Evolutionary conservation across 306 rosid genomes (phyloP), one percentile per base, ranked within the genome.

Genomic region (Ziziphus jujuba): DNA sequence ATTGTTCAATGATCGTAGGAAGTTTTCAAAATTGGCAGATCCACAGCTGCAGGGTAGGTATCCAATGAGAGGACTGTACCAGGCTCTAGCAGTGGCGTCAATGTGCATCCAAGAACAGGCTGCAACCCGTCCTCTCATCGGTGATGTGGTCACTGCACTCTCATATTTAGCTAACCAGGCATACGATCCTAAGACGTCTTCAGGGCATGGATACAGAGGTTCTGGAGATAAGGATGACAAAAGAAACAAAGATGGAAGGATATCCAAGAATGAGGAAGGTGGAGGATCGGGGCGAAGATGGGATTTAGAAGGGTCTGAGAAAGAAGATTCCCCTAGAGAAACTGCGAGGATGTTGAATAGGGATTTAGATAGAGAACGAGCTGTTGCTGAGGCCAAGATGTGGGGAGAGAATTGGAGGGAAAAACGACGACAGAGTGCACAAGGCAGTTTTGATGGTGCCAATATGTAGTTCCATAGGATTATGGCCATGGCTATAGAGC

Each of bases 371-470:
- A 84, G 96, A 77, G 92, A 91, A 74, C 89, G 97, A 21, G 92
- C 95, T 7, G 97, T 91, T 34, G 97, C 97, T 14, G 97, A 91
- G 79, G 97, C 97, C 31, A 91, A 88, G 84, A 80, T 84, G 92
- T 91, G 97, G 97, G 97, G 95, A 59, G 95, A 90, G 83, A 91
- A 91, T 76, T 86, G 79, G 92, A 85, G 97, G 64, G 95, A 91
- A 58, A 84, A 91, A 67, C 77, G 97, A 70, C 73, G 91, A 49
- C 89, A 84, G 77, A 79, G 76, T 61, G 82, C 76, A 68, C 82
- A 79, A 59, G 89, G 86, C 45, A 91, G 84, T 80, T 88, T 89
- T 73, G 96, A 91, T 63, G 95, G 80, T 28, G 69, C 83, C 28
- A 85, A 80, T 20, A 70, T 74, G 7, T 84, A 84, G 67, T 54